Base-by-base conservation (phyloP, 345 rosid genomes). In the Lumnitzera racemosa region DNA sequence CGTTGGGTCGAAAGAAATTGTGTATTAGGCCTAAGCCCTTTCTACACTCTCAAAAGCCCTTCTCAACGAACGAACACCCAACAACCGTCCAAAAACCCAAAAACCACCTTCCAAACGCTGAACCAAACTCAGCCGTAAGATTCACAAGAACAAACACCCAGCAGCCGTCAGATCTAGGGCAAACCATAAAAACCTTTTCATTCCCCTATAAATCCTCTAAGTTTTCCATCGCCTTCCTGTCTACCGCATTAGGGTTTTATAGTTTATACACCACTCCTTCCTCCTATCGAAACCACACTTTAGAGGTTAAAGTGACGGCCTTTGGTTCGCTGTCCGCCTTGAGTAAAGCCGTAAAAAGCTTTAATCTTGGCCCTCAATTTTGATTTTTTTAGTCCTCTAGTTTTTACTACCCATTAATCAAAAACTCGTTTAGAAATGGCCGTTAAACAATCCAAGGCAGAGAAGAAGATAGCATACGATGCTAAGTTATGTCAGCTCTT, bases 381-480 rank as follows among this genome's bases (percentile, higher is more conserved):
- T 76, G 70, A 24, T 17, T 41, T 43, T 20, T n/a, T n/a, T 4
- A 13, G 27, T 17, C 12, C 53, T 15, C 23, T 46, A 50, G n/a
- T 15, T 25, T 24, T n/a, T 10, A 58, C 49, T 50, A 0, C 31
- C 12, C 55, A 15, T 56, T n/a, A 2, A 3, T 41, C 36, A 17
- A 23, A 29, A 60, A 27, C 17, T 29, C 5, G 14, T 5, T 43
- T 51, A 50, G 43, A 55, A 72, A 80, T 82, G 77, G 74, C 55
- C 23, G 59, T 24, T 29, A 85, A 82, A 67, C 67, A 59, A 46
- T 78, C 98, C 29, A 92, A 92, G 70, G 86, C 82, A 1, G 86
- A 87, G 0, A 89, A 89, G 90, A 92, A 92, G 87, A 49, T 82
- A 50, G 88, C 80, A 0, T 92, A 89, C 70, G 96, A 92, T 59